phyloP scores from a whole-genome alignment of 2,329 filamentous ascomycete species.

The Eurotiales sp. region DNA sequence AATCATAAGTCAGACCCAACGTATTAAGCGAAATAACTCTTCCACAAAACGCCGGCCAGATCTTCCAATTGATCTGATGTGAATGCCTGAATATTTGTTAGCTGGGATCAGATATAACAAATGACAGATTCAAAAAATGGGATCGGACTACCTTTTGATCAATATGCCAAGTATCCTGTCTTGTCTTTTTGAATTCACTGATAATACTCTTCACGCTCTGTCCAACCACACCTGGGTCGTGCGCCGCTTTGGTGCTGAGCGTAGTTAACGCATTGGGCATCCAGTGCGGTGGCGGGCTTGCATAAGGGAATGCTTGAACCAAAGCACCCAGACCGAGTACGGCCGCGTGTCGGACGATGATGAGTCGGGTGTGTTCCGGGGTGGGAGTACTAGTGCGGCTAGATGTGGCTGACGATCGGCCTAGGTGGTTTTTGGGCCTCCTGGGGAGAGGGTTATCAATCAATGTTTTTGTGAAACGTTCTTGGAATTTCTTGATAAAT shows the following conservation, averaged over 20 bases:
- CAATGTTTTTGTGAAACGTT: conserved; percentile 75
- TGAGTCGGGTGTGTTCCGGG: conserved; percentile 63
- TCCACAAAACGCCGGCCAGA: conserved; percentile 94
- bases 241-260: conserved; percentile 78
- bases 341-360: conserved; percentile 81
- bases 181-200: conserved; percentile 98
- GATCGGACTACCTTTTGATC: conserved; percentile 76
- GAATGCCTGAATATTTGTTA: conserved; percentile 61
- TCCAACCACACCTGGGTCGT: conserved; percentile 85
- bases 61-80: conserved; percentile 91
- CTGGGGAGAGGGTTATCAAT: conserved; percentile 83
- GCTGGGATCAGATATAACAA: neutral
- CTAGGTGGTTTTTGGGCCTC: conserved; percentile 40
- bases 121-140: neutral
- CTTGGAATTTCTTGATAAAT: conserved; percentile 71
- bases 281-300: conserved; percentile 86
- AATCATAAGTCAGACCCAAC: no score
- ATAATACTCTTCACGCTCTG: conserved; percentile 93
- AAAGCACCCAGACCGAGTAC: conserved; percentile 87
- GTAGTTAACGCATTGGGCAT: conserved; percentile 88
- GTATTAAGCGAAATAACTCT: conserved; percentile 99
- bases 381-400: conserved; percentile 47
- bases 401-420: conserved; percentile 39
- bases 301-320: conserved; percentile 94
- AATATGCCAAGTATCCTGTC: conserved; percentile 97